These are phyloP conservation scores for Tricholoma matsutake DNA, from an alignment of 768 basidiomycete genomes.

Conservation along the genomic window DNA sequence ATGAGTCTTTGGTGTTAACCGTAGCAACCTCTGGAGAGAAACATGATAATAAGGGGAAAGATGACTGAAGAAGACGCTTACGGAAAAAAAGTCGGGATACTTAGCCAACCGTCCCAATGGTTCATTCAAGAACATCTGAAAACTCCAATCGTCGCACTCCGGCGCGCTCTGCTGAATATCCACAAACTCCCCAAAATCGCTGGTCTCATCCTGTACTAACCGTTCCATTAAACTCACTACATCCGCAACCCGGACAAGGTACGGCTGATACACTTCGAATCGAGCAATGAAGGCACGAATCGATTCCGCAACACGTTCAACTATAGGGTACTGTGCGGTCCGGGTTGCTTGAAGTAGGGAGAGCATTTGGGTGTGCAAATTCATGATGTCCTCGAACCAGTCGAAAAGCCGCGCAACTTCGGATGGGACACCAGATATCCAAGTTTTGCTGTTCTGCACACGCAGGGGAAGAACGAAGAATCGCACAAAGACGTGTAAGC, in stretches of 20 bases:
- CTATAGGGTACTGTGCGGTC: constrained; percentile 38
- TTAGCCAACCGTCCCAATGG: constrained; percentile 70
- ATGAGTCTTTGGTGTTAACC: constrained; percentile 67
- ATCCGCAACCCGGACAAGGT: constrained; percentile 68
- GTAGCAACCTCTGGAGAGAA: constrained; percentile 55
- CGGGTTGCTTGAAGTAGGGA: constrained; percentile 34
- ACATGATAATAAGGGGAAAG: background rate
- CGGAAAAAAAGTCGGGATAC: constrained; percentile 74
- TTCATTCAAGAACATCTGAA: constrained; percentile 69
- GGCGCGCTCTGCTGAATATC: constrained; percentile 55
- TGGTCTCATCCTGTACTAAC: constrained; percentile 45
- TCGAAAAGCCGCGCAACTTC: constrained; percentile 75
- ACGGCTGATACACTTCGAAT: constrained; percentile 85
- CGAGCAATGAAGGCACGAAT: constrained; percentile 60
- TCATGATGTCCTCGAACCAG: constrained; percentile 85
- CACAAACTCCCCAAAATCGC: constrained; percentile 85
- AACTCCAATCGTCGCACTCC: constrained; percentile 58
- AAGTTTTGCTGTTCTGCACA: constrained; percentile 60
- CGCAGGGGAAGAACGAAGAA: constrained; percentile 79
- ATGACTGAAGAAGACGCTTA: constrained; percentile 32
- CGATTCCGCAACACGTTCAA: constrained; percentile 54
- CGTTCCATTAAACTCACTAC: constrained; percentile 51
- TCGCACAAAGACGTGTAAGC: constrained; percentile 61
- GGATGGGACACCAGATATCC: constrained; percentile 79
- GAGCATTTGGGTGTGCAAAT: constrained; percentile 66